Conservation (phyloP, 1,139 yeast species). For the Blastobotrys ciferrii region DNA sequence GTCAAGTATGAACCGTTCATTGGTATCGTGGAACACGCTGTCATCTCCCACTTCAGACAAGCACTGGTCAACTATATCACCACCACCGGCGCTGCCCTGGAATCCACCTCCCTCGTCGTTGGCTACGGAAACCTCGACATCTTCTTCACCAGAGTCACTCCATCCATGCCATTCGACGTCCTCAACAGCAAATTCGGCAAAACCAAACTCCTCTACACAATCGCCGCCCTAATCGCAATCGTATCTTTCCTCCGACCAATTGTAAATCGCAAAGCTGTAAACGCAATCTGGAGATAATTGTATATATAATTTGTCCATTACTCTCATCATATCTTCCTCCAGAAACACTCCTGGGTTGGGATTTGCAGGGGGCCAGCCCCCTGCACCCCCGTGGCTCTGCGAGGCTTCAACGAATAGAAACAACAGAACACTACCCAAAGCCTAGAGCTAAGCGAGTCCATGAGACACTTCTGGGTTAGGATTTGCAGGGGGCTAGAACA, state of each 20-base stretch:
- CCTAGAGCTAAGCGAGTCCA: no score
- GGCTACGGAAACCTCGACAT: slow-evolving; percentile 58
- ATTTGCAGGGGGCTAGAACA: no score
- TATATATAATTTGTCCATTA: slow-evolving; percentile 1
- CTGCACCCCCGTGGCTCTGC: no score
- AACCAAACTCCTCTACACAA: slow-evolving; percentile 59
- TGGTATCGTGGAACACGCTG: slow-evolving; percentile 45
- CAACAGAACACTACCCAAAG: no score
- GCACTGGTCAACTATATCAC: slow-evolving; percentile 37
- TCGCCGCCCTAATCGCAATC: slow-evolving; percentile 50
- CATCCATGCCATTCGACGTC: slow-evolving; percentile 81
- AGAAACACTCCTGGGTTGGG: no score
- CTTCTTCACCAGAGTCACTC: slow-evolving; percentile 74
- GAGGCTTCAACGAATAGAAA: no score
- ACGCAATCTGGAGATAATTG: slow-evolving; percentile 27
- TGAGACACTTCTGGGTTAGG: no score
- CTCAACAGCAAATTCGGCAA: slow-evolving; percentile 68
- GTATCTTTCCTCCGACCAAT: slow-evolving; percentile 55
- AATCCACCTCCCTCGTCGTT: slow-evolving; percentile 76
- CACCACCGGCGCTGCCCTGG: slow-evolving; percentile 67
- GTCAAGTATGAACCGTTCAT: slow-evolving; percentile 67
- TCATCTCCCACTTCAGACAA: slow-evolving; percentile 44
- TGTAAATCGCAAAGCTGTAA: slow-evolving; percentile 46
- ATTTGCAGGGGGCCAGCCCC: no score
- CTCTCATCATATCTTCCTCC: neutral